Conservation (phyloP, 176 grass and related monocot genomes). For the Rhynchospora tenuis region DNA sequence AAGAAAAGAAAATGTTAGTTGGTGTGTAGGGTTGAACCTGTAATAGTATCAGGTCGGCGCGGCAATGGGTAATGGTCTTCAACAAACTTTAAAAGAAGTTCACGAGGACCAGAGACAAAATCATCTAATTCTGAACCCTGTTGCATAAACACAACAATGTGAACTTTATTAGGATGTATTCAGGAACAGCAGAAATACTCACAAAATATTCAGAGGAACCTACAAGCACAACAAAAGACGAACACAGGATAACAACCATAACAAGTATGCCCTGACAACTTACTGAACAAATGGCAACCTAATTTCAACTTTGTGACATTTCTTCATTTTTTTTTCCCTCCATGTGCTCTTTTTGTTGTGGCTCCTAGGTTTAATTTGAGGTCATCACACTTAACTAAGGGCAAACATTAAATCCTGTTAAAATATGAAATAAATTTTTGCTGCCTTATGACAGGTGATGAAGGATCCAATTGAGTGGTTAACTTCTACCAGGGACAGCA, state of each 20-base stretch:
- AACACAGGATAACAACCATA: background rate
- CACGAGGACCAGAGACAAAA: constrained; percentile 94
- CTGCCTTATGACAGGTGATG: background rate
- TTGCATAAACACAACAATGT: constrained; percentile 10
- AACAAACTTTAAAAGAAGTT: constrained; percentile 90
- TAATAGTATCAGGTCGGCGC: constrained; percentile 57
- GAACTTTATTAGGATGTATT: background rate
- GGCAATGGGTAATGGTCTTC: constrained; percentile 97
- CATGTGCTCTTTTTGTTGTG: background rate
- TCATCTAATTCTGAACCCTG: constrained; percentile 98
- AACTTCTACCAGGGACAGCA: background rate
- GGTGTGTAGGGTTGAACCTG: constrained; percentile 4
- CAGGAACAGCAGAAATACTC: background rate
- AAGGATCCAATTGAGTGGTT: background rate
- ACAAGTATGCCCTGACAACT: background rate
- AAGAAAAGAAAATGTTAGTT: background rate
- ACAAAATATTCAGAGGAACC: background rate
- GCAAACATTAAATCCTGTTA: background rate
- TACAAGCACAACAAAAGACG: background rate
- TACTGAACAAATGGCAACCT: background rate
- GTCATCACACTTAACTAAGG: background rate
- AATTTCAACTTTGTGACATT: background rate
- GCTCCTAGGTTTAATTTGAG: background rate
- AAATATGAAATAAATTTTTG: background rate
- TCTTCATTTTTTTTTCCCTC: background rate